phyloP scores from a whole-genome alignment of 257 asterid species.

The Cynanchum wilfordii region DNA sequence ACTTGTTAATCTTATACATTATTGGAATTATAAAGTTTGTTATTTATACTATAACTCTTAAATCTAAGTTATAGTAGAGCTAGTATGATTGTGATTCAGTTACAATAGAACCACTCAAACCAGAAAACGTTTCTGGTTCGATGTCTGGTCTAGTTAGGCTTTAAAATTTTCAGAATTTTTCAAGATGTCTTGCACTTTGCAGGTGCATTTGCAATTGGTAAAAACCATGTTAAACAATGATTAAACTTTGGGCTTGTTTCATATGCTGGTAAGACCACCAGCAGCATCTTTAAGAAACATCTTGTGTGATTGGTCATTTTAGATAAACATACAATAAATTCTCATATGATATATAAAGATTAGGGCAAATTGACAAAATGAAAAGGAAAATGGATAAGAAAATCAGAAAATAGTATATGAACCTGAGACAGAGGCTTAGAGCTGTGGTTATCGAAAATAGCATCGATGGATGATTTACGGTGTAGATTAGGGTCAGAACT shows the following conservation, averaged over 20 bases:
- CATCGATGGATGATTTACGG: constrained; percentile 85
- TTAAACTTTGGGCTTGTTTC: background rate
- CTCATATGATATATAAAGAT: background rate
- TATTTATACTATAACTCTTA: too few relatives aligned
- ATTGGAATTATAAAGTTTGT: too few relatives aligned
- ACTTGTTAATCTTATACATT: too few relatives aligned
- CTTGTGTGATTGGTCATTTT: background rate
- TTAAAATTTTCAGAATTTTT: background rate
- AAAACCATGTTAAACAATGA: background rate
- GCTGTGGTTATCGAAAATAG: constrained; percentile 58
- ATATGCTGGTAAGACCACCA: background rate
- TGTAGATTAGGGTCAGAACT: constrained; percentile 60
- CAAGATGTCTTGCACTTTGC: background rate
- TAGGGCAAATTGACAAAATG: background rate
- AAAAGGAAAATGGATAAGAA: background rate
- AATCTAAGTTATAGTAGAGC: too few relatives aligned
- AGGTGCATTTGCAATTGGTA: background rate
- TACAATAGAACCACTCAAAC: too few relatives aligned
- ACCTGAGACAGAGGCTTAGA: constrained; percentile 63
- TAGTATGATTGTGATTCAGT: too few relatives aligned
- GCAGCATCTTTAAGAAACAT: background rate
- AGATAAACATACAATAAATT: background rate
- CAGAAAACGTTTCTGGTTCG: too few relatives aligned
- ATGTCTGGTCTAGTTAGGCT: too few relatives aligned
- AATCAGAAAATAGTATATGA: constrained; percentile 9